Base-by-base conservation (phyloP, 2,329 filamentous ascomycete genomes). In the Aspergillus terreus region DNA sequence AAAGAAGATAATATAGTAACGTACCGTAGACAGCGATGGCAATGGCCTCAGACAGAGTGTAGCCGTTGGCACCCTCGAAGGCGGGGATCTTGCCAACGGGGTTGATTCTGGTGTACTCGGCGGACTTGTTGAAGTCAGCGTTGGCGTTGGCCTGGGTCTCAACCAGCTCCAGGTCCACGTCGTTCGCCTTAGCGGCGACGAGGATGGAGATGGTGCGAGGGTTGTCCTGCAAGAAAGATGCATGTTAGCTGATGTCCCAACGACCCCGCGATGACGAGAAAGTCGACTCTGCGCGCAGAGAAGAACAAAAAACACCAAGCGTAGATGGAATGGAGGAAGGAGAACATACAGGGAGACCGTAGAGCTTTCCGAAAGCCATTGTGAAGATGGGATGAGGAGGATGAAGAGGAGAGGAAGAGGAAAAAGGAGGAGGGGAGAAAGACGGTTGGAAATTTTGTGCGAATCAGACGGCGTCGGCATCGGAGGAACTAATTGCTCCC, bases 351-450 rank as follows among this genome's bases (percentile, higher is more conserved):
- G 83, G 74, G 76, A 83, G 84, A 74, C 87, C 88, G 85, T 94
- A 97, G 71, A 99, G 85, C 82, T 95, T 99, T 80, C 94, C 94
- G 84, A 99, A 97, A 73, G 89, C 82, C 88, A 95, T 95, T 76
- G 83, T 90, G 80, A 67, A 57, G 47, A 49, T 54, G 51, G 12
- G 40, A 23, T 19, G 19, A 49, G 47, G 52, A 56, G 51, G 56
- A 51, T 50, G 52, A 55, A 55, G 52, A 59, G 51, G 51, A 50
- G 59, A 53, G 60, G 58, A 61, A 60, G 54, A 43, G 43, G 43
- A 47, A 49, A 53, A 52, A 46, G 40, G 50, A 50, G 41, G 51
- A 58, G 47, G 43, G 51, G 46, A 21, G 19, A 42, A 42, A 42
- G 47, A 44, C 45, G 54, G 46, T 52, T 30, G 49, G 52, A 58